Conservation (phyloP, 2,329 filamentous ascomycete species). For the Fusarium newnesense region DNA sequence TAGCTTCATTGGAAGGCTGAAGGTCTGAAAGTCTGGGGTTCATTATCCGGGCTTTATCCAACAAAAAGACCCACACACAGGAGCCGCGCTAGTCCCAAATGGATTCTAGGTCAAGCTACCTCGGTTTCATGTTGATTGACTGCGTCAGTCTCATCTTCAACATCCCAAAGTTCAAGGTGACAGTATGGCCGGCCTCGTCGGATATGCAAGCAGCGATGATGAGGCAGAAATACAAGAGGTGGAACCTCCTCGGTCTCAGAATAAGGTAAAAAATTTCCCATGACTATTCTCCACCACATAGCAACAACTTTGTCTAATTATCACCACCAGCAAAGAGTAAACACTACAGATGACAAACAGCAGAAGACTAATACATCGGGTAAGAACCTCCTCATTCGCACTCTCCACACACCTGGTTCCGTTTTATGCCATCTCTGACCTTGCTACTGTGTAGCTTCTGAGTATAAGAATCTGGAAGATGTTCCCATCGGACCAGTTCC, state of each 20-base stretch:
- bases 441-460: constrained; percentile 4
- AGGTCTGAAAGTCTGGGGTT: constrained; percentile 15
- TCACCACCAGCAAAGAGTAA: constrained; percentile 8
- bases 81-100: constrained; percentile 35
- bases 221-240: constrained; percentile 51
- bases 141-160: constrained; percentile 2
- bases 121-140: constrained; percentile 11
- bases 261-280: constrained; percentile 21
- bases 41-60: constrained; percentile 24
- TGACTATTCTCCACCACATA: background rate
- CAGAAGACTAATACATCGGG: constrained; percentile 8
- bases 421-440: background rate
- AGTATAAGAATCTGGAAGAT: constrained; percentile 12
- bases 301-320: constrained; percentile 9
- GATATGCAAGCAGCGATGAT: constrained; percentile 64
- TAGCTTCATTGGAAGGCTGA: constrained; percentile 15
- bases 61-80: background rate
- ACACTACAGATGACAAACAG: background rate
- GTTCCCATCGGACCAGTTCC: constrained; percentile 45
- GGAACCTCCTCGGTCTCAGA: constrained; percentile 1
- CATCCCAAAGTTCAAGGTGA: constrained; percentile 1
- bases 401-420: background rate
- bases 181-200: constrained; percentile 58
- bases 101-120: constrained; percentile 20
- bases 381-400: background rate